Base-by-base conservation (phyloP, 768 basidiomycete genomes). In the Ramaria sp. region DNA sequence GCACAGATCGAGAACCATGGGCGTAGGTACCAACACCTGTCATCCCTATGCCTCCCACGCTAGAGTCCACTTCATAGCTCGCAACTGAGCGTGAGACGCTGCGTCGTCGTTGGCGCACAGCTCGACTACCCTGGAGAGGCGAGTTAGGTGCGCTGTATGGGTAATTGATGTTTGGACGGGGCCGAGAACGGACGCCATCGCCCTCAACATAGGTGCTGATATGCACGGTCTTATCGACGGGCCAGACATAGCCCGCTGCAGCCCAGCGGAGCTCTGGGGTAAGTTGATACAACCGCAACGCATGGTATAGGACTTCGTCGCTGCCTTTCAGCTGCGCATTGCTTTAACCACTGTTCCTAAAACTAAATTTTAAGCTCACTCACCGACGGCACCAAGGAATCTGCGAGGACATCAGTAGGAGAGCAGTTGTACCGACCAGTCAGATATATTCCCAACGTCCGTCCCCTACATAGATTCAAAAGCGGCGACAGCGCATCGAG, bases 201-300 rank as follows among this genome's bases (percentile, higher is more conserved):
- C 24, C 30, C 6, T 30, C 31, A 4, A 71, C 72, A 51, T 76
- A 76, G 31, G 62, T 70, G 58, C 71, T 75, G 68, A 58, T 7
- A 63, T 89, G 85, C 19, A 89, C 83, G 0, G 79, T 77, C 51
- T 79, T 78, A 63, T 86, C 84, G 24, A 80, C 73, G 0, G 87
- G 82, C 88, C 89, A 91, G 59, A 91, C 75, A 66, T 85, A 89
- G 19, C 87, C 87, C 1, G 87, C 88, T 33, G 89, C 88, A 17
- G 83, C 81, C 84, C 86, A 91, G 59, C 85, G 85, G 1, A 91
- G 75, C 59, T 85, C 85, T 0, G 86, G 85, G 1, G 71, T 68
- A 47, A 91, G 79, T 59, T 88, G 88, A 73, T 82, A 88, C 39
- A 84, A 68, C 67, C 86, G 88, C 66, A 90, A 70, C 2, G 87